Evolutionary conservation across 768 basidiomycete genomes (phyloP).

Genomic region (Hirschioporus abietinus): DNA sequence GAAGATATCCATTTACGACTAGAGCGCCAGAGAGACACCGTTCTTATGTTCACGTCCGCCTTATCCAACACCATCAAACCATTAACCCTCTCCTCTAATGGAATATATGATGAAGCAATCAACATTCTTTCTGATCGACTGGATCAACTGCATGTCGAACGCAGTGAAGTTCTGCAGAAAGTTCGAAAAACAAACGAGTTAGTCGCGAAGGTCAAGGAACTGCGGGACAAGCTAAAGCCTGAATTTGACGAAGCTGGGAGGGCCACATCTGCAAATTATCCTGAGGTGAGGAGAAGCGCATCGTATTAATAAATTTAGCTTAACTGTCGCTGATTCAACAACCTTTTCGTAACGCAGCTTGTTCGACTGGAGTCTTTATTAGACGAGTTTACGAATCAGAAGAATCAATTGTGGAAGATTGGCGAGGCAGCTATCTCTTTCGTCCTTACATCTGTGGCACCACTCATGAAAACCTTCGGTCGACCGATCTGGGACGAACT

Average conservation of each 20-base stretch:
- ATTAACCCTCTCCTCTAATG: constrained; percentile 26
- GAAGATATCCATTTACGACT: constrained; percentile 70
- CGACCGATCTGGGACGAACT: constrained; percentile 78
- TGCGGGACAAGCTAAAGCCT: constrained; percentile 53
- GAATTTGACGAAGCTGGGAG: constrained; percentile 61
- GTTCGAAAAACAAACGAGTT: constrained; percentile 44
- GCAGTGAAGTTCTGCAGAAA: constrained; percentile 37
- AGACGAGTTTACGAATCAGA: constrained; percentile 1
- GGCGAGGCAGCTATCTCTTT: constrained; percentile 75
- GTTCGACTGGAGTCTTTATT: constrained; percentile 1
- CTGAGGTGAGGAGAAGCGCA: constrained; percentile 47
- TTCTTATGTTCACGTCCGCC: constrained; percentile 19
- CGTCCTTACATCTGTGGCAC: constrained; percentile 69
- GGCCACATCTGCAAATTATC: constrained; percentile 71
- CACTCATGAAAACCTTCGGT: constrained; percentile 78
- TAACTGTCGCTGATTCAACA: not conserved
- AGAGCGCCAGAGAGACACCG: constrained; percentile 47
- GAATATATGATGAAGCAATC: constrained; percentile 50
- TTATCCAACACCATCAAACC: not conserved
- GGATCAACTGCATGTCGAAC: constrained; percentile 43
- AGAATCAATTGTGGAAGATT: constrained; percentile 69
- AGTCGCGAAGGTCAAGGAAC: constrained; percentile 46
- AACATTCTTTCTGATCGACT: constrained; percentile 43
- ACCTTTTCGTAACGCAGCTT: not conserved
- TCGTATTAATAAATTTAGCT: too few species aligned